phyloP scores from a whole-genome alignment of 129 eudicot species.

The Flaveria linearis region DNA sequence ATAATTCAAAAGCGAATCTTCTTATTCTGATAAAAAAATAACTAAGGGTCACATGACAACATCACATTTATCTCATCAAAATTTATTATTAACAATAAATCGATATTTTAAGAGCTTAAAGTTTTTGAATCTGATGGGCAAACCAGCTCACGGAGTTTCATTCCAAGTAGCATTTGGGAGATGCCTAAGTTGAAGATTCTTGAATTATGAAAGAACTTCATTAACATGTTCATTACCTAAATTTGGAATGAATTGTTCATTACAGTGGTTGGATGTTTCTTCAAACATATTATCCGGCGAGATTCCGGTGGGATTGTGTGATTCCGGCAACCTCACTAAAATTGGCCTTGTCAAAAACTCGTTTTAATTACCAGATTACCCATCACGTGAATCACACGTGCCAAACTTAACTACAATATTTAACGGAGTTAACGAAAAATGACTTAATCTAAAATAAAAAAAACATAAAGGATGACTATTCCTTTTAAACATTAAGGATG shows the following conservation, averaged over 20 bases:
- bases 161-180: constrained; percentile 66
- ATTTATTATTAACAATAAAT: constrained; percentile 26
- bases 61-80: too few relatives aligned
- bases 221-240: constrained; percentile 68
- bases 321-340: constrained; percentile 71
- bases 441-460: too few relatives aligned
- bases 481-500: too few relatives aligned
- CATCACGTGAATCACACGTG: too few relatives aligned
- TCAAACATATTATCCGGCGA: constrained; percentile 68
- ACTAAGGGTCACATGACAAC: too few relatives aligned
- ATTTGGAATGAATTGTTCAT: constrained; percentile 65
- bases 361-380: constrained; percentile 7
- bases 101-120: constrained; percentile 55
- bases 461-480: too few relatives aligned
- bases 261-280: constrained; percentile 79
- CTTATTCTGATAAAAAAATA: too few relatives aligned
- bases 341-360: constrained; percentile 64
- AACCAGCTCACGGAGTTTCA: constrained; percentile 52
- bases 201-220: constrained; percentile 77
- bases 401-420: too few relatives aligned
- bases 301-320: constrained; percentile 67
- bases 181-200: constrained; percentile 61
- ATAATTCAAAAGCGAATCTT: too few relatives aligned
- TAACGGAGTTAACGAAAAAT: too few relatives aligned
- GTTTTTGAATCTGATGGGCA: constrained; percentile 78